Evolutionary conservation across 2,329 filamentous ascomycete species (phyloP).

Genomic region (Cladorrhinum sp.): DNA sequence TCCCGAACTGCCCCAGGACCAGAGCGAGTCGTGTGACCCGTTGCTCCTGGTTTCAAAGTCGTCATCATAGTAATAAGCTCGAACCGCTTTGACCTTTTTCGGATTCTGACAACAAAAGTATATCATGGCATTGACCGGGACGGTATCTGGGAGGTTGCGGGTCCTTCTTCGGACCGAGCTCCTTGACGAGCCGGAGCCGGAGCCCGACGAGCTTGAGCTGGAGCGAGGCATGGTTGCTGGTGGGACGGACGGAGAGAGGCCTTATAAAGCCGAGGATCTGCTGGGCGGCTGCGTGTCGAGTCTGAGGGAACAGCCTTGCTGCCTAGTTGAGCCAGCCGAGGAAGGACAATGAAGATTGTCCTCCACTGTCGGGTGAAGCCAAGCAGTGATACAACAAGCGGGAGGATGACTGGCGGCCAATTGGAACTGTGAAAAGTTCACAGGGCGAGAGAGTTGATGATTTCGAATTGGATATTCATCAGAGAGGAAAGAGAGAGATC

Average conservation of each 20-base stretch:
- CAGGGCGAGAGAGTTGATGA: neutral
- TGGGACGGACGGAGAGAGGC: neutral
- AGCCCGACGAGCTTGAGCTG: constrained; percentile 17
- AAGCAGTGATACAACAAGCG: neutral
- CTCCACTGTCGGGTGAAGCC: constrained; percentile 3
- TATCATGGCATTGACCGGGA: constrained; percentile 23
- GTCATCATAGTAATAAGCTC: constrained; percentile 24
- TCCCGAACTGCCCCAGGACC: constrained; percentile 13
- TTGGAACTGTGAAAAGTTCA: neutral
- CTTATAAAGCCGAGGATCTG: neutral
- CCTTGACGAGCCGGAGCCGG: constrained; percentile 15
- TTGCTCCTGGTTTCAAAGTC: constrained; percentile 25
- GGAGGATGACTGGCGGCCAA: neutral
- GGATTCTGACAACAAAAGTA: constrained; percentile 26
- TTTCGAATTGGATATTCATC: neutral
- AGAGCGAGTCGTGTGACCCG: constrained; percentile 15
- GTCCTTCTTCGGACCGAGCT: constrained; percentile 11
- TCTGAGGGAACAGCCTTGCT: constrained; percentile 5
- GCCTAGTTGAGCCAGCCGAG: neutral
- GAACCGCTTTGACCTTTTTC: constrained; percentile 23
- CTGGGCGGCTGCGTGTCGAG: neutral
- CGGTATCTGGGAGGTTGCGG: constrained; percentile 19
- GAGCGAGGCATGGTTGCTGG: constrained; percentile 17
- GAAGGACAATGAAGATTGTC: neutral
- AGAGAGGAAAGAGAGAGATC: neutral